Conservation (phyloP, 139 green algal species). For the Spirogloea muscicola region DNA sequence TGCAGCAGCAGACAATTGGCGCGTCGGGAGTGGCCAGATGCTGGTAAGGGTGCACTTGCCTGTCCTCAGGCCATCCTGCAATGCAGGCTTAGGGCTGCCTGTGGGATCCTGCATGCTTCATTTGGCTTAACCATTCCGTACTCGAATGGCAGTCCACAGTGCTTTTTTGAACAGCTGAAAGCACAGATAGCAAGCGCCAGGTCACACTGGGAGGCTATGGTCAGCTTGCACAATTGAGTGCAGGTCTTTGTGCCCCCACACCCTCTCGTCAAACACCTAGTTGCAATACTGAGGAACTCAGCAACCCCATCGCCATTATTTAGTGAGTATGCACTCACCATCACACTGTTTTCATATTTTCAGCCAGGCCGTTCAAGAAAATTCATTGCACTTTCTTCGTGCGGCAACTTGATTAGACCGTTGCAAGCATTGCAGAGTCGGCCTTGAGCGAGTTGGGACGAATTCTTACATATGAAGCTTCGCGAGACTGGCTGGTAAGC, state of each 20-base stretch:
- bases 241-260: slow-evolving; percentile 93
- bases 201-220: not conserved
- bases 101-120: slow-evolving; percentile 1
- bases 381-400: not conserved
- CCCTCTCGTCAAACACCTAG: slow-evolving; percentile 93
- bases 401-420: not conserved
- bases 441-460: slow-evolving; percentile 84
- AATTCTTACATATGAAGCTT: slow-evolving; percentile 84
- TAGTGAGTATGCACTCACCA: slow-evolving; percentile 45
- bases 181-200: not conserved
- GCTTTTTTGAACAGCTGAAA: no score
- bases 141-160: not conserved
- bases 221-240: slow-evolving; percentile 1
- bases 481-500: slow-evolving; percentile 73
- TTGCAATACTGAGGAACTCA: slow-evolving; percentile 83
- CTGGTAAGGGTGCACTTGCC: not conserved
- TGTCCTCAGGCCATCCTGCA: not conserved
- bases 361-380: not conserved
- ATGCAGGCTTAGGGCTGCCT: not conserved
- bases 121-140: not conserved
- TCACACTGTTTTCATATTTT: not conserved
- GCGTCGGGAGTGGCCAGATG: slow-evolving; percentile 6
- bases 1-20: slow-evolving; percentile 6
- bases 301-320: slow-evolving; percentile 78
- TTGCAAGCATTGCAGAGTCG: slow-evolving; percentile 5